These are phyloP conservation scores for Pneumocystis murina DNA, from an alignment of 1,139 yeast species.

Conservation along the genomic window DNA sequence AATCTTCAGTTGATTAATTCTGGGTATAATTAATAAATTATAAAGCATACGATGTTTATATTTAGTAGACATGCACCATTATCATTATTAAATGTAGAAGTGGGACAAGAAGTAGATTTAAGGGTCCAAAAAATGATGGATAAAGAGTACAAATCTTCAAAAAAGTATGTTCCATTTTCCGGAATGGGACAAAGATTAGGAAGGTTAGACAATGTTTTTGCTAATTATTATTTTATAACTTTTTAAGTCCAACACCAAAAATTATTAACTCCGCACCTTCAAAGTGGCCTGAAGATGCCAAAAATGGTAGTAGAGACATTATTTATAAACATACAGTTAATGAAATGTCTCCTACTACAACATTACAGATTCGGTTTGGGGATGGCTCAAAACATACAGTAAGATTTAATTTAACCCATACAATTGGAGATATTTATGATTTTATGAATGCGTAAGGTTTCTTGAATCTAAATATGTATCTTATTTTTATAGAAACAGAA, in stretches of 20 bases:
- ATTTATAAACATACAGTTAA: conserved; percentile 10
- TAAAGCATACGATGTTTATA: background rate
- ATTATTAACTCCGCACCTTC: conserved; percentile 17
- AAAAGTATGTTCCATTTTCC: conserved; percentile 51
- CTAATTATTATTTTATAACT: conserved; percentile 19
- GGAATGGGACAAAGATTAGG: conserved; percentile 88
- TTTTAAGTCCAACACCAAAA: conserved; percentile 22
- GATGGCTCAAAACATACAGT: conserved; percentile 59
- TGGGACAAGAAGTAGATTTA: conserved; percentile 94
- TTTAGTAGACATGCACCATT: conserved; percentile 60
- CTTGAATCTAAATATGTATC: conserved; percentile 23
- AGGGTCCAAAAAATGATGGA: conserved; percentile 66
- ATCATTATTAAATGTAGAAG: conserved; percentile 60
- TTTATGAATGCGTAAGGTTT: conserved; percentile 41
- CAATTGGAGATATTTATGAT: conserved; percentile 54
- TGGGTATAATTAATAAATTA: conserved; percentile 29
- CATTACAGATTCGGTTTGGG: conserved; percentile 72
- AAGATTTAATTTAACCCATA: conserved; percentile 48
- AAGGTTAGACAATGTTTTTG: conserved; percentile 23
- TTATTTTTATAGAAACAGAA: background rate
- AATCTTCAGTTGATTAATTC: conserved; percentile 67
- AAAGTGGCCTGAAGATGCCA: conserved; percentile 14
- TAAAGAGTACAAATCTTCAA: conserved; percentile 61
- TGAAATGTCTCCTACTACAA: conserved; percentile 22
- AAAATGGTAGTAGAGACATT: conserved; percentile 7